Evolutionary conservation across 2,329 filamentous ascomycete species (phyloP), one percentile per base, ranked within the genome.

Genomic region (Coleophoma cylindrospora): DNA sequence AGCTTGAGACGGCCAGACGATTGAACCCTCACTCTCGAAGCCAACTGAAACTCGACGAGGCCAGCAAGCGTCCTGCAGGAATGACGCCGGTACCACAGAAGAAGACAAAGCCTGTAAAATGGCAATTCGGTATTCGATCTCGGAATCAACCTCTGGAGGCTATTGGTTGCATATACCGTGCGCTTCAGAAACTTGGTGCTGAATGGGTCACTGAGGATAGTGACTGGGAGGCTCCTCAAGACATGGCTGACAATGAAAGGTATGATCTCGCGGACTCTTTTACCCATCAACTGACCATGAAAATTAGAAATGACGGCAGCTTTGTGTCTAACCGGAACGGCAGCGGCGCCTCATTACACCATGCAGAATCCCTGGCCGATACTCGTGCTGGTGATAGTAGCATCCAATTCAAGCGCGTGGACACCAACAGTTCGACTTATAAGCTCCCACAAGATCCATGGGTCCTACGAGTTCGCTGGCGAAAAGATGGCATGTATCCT

Each of bases 111-210:
- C 87, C 87, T 1, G 89, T 91, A 14, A 89, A 92, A 57, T 99
- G 94, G 94, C 94, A 99, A 66, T 99, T 99, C 65, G 94, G 94
- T 50, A 99, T 99, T 54, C 83, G 94, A 36, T 96, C 90, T 43
- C 84, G 94, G 45, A 99, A 97, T 63, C 87, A 90, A 50, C 94
- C 94, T 0, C 90, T 91, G 61, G 94, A 99, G 67, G 94, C 94
- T 0, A 87, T 99, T 68, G 74, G 95, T 22, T 96, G 92, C 62
- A 94, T 99, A 50, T 96, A 96, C 75, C 91, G 92, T 66, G 91
- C 94, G 0, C 74, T 99, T 40, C 77, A 84, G 53, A 91, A 91
- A 58, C 84, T 96, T 62, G 91, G 90, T 33, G 94, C 91, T 12
- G 84, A 91, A 45, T 97, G 95, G 86, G 83, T 95, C 3, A 74